A percentile compares a stretch with the other conserved stretches of the same genome.
Evolutionary conservation across 805 yeast species (phyloP).

Genomic region (Monosporozyma unispora): DNA sequence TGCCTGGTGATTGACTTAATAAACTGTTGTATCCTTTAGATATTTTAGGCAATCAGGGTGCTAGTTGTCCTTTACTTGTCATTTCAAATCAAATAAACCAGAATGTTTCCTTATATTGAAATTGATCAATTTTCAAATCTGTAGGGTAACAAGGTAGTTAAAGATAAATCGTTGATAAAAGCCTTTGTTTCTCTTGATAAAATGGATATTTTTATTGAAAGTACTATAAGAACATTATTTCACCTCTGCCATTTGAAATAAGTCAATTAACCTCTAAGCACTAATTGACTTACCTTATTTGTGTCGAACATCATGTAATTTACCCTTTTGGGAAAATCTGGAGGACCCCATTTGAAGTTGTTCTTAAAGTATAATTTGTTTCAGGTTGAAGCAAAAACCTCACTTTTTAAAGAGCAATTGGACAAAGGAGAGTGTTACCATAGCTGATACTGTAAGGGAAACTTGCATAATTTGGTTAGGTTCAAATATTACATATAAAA

Average conservation of each 20-base stretch:
- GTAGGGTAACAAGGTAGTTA: neutral
- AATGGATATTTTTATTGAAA: too few relatives aligned
- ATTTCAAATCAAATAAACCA: neutral
- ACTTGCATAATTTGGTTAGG: neutral
- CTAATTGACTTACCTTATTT: neutral
- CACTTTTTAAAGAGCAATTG: neutral
- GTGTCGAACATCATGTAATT: neutral
- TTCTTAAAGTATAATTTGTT: neutral
- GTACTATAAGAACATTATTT: too few relatives aligned
- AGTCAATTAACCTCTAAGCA: too few relatives aligned
- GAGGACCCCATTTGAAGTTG: neutral
- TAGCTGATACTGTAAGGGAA: too few relatives aligned
- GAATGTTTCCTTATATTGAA: neutral
- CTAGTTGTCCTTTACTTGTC: neutral
- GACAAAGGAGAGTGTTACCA: too few relatives aligned
- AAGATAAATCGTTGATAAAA: too few relatives aligned
- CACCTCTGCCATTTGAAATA: too few relatives aligned
- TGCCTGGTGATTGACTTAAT: neutral
- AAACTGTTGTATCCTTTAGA: neutral
- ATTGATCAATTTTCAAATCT: neutral
- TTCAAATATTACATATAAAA: neutral
- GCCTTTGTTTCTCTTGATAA: too few relatives aligned
- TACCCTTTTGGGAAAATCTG: neutral
- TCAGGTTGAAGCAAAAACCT: neutral
- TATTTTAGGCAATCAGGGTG: neutral